Percentiles rank a stretch among this genome's conserved stretches.
Evolutionary conservation across 208 protist species (phyloP).

Genomic region (Angomonas deanei): DNA sequence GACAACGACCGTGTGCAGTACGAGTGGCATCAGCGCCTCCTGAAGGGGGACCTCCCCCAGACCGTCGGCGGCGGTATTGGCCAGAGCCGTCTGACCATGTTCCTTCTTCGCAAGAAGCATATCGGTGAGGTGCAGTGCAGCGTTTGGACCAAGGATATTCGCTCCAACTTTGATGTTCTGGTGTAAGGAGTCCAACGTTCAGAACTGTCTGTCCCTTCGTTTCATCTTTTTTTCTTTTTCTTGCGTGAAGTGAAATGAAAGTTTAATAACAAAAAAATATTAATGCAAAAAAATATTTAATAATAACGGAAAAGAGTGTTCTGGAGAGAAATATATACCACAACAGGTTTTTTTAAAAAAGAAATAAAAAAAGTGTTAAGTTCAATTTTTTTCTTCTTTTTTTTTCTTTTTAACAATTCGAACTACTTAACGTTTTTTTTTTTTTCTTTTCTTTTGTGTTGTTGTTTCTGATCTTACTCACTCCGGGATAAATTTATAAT

Average conservation of each 20-base stretch:
- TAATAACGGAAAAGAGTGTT: too few species aligned
- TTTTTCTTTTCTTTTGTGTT: conserved; percentile 3
- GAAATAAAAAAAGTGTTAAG: too few species aligned
- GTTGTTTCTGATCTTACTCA: conserved; percentile 4
- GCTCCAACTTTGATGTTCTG: conserved; percentile 21
- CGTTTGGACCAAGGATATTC: conserved; percentile 64
- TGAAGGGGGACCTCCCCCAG: conserved; percentile 74
- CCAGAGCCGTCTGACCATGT: conserved; percentile 85
- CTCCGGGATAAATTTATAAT: conserved; percentile 8
- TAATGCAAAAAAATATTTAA: too few species aligned
- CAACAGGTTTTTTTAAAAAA: too few species aligned
- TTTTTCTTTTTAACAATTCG: not conserved
- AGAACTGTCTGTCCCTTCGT: not conserved
- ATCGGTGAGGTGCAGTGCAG: conserved; percentile 90
- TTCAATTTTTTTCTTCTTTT: not conserved
- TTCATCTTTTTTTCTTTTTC: not conserved
- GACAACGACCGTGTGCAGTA: conserved; percentile 54
- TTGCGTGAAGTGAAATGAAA: not conserved
- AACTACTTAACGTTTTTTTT: conserved; percentile 2
- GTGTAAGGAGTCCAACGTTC: conserved; percentile 9
- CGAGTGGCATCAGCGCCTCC: conserved; percentile 72
- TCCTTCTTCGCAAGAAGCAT: conserved; percentile 85
- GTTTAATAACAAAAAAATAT: not conserved
- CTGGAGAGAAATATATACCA: too few species aligned
- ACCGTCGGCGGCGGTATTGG: conserved; percentile 86